Percentiles rank a stretch among this genome's conserved stretches.
These are phyloP conservation scores for Lycium barbarum DNA, from an alignment of 257 asterid genomes.

Conservation along the genomic window DNA sequence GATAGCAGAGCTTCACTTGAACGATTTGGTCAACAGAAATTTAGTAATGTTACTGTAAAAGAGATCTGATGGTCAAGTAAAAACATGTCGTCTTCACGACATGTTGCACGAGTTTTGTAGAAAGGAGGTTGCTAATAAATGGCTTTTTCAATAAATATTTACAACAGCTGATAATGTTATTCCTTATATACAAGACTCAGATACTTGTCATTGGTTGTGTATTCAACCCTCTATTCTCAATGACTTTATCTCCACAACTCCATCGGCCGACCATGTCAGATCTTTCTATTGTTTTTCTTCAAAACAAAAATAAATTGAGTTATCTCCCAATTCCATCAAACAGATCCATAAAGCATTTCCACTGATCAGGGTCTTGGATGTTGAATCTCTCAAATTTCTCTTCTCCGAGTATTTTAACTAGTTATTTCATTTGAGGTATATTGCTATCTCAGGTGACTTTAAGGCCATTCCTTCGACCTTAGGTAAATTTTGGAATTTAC, in stretches of 20 bases:
- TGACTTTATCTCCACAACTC: background rate
- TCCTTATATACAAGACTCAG: background rate
- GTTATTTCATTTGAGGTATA: conserved; percentile 23
- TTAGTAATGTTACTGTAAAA: conserved; percentile 31
- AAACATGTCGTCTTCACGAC: conserved; percentile 26
- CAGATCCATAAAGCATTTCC: conserved; percentile 18
- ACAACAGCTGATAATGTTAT: background rate
- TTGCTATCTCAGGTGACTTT: conserved; percentile 5
- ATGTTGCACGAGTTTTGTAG: conserved; percentile 35
- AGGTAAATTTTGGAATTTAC: conserved; percentile 1
- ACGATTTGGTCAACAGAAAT: background rate
- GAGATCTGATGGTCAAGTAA: conserved; percentile 31
- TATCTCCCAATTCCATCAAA: background rate
- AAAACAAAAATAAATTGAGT: background rate
- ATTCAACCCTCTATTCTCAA: background rate
- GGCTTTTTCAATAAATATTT: background rate
- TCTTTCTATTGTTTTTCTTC: conserved; percentile 28
- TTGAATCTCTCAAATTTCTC: background rate
- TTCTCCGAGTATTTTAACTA: background rate
- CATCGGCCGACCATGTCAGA: background rate
- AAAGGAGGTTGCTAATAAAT: background rate
- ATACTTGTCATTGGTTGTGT: conserved; percentile 11
- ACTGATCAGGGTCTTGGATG: conserved; percentile 15
- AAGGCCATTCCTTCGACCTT: background rate
- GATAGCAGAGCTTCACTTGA: conserved; percentile 26